Evolutionary conservation across 805 yeast genomes (phyloP), one percentile per base, ranked within the genome.

Genomic region (Pichia nakasei): DNA sequence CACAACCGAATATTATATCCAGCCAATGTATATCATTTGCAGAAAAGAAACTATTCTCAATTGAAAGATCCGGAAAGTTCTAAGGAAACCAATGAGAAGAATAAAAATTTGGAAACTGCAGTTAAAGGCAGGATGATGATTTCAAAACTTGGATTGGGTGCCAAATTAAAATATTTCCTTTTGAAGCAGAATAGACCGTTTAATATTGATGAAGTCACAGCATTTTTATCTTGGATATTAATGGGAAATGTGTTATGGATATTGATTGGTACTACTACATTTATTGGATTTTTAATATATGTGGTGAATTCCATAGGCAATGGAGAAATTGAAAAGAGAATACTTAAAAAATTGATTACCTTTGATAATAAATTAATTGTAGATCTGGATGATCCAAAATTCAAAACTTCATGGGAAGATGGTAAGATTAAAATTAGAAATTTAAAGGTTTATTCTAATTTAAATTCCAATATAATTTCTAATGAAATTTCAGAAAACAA

Each of bases 161-260:
- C 32, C 1, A 41, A 36, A 35, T 13, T 58, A 1, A 72, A 69
- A 54, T 75, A 78, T 76, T 65, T 75, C 0, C 56, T 75, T 12
- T 57, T 70, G 2, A 57, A 79, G 35, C 74, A 72, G 38, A 68
- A 67, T 50, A 56, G 75, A 33, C 73, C 76, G 11, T 69, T 72
- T 46, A 66, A 74, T 26, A 52, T 68, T 15, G 78, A 74, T 51
- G 79, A 75, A 46, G 56, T 73, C 17, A 70, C 76, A 2, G 80
- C 82, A 1, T 72, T 76, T 52, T 62, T 71, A 9, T 74, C 80
- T 5, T 76, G 78, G 78, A 56, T 74, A 12, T 65, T 76, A 26
- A 72, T 76, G 78, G 81, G 80, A 1, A 72, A 75, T 51, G 59
- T 74, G 19, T 55, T 76, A 32, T 75, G 79, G 79, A 63, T 76